phyloP scores from a whole-genome alignment of 2,329 filamentous ascomycete genomes.

The Sporothrix luriei region DNA sequence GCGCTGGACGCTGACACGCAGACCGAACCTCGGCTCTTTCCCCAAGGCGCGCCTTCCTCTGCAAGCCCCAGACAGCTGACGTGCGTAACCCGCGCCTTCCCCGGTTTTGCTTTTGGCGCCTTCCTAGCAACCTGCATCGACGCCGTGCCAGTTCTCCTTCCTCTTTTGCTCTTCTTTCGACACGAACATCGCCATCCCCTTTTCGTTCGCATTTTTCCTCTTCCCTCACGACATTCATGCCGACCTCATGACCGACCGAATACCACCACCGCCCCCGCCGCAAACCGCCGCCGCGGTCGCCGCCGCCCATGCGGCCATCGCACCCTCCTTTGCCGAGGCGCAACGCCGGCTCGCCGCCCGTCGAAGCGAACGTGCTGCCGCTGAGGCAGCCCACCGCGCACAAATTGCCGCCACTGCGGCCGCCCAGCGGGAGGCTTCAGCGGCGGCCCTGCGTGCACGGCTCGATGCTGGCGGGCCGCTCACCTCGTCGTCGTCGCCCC shows the following conservation, averaged over 20 bases:
- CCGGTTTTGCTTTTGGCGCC: constrained; percentile 11
- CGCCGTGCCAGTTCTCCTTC: not conserved
- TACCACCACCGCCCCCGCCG: constrained; percentile 27
- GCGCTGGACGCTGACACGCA: not conserved
- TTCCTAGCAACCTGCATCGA: not conserved
- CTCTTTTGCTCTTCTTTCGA: not conserved
- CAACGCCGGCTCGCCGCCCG: constrained; percentile 84
- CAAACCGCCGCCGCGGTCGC: constrained; percentile 10
- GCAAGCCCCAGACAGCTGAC: constrained; percentile 11
- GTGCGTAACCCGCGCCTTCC: constrained; percentile 27
- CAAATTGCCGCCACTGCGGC: constrained; percentile 49
- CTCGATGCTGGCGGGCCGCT: constrained; percentile 39
- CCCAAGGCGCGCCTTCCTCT: not conserved
- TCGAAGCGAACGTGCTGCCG: constrained; percentile 72
- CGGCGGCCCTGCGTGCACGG: constrained; percentile 47
- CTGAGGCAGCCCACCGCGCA: constrained; percentile 66
- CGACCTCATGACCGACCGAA: constrained; percentile 27
- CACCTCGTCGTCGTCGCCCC: not conserved
- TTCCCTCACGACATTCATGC: not conserved
- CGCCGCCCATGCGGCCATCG: not conserved
- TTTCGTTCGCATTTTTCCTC: not conserved
- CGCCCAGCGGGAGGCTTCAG: constrained; percentile 30
- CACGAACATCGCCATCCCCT: not conserved
- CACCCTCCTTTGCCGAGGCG: constrained; percentile 73
- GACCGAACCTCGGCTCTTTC: constrained; percentile 30